phyloP scores from a whole-genome alignment of 1,284 basidiomycete genomes.

The Sanghuangporus sanghuang region DNA sequence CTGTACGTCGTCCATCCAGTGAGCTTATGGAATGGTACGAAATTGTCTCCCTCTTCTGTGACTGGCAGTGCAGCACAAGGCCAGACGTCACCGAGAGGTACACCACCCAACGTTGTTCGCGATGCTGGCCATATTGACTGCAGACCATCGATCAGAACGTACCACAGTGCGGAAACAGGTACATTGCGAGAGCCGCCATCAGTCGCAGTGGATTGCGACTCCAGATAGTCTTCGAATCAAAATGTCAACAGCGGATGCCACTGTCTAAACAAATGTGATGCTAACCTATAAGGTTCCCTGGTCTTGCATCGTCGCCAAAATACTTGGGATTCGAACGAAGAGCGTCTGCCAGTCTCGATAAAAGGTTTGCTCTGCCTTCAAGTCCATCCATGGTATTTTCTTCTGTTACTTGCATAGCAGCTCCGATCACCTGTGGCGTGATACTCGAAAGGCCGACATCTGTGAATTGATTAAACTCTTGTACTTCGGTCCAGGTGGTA shows the following conservation, averaged over 20 bases:
- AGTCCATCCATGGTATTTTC: slow-evolving; percentile 88
- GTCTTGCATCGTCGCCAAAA: slow-evolving; percentile 69
- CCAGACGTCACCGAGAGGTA: slow-evolving; percentile 89
- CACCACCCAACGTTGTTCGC: slow-evolving; percentile 58
- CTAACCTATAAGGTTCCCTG: slow-evolving; percentile 78
- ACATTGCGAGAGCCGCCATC: slow-evolving; percentile 37
- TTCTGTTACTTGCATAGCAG: slow-evolving; percentile 76
- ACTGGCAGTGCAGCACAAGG: slow-evolving; percentile 55
- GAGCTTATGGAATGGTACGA: slow-evolving; percentile 95
- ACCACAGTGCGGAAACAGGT: slow-evolving; percentile 73
- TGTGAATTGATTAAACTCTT: slow-evolving; percentile 26
- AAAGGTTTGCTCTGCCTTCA: slow-evolving; percentile 77
- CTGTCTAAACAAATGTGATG: not conserved
- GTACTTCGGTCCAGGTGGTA: not conserved
- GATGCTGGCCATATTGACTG: slow-evolving; percentile 87
- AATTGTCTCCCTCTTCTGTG: slow-evolving; percentile 49
- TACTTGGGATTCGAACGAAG: slow-evolving; percentile 58
- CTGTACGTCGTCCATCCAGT: slow-evolving; percentile 92
- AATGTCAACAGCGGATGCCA: not conserved
- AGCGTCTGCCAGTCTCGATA: slow-evolving; percentile 69
- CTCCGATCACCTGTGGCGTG: slow-evolving; percentile 55
- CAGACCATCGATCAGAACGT: slow-evolving; percentile 77
- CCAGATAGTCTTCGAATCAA: slow-evolving; percentile 59
- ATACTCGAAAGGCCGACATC: slow-evolving; percentile 70
- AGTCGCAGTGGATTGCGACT: slow-evolving; percentile 42